phyloP scores from a whole-genome alignment of 805 yeast genomes.

The Millerago galiae region DNA sequence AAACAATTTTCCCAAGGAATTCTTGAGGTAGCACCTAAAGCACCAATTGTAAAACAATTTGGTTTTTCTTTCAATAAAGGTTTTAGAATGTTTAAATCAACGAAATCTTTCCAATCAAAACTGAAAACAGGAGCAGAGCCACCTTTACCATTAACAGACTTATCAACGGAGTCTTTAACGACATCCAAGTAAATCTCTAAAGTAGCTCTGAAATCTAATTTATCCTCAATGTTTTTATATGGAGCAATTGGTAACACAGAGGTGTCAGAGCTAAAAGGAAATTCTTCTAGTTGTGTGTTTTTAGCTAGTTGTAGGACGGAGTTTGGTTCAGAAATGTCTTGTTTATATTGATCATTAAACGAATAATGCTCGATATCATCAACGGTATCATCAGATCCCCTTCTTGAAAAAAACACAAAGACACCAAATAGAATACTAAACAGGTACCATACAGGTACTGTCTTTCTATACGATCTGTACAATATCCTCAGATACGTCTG shows the following conservation, averaged over 20 bases:
- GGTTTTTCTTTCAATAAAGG: slow-evolving; percentile 34
- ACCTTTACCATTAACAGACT: slow-evolving; percentile 19
- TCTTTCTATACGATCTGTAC: slow-evolving; percentile 7
- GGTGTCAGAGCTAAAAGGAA: slow-evolving; percentile 27
- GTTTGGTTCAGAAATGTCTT: slow-evolving; percentile 16
- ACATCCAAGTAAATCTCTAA: slow-evolving; percentile 28
- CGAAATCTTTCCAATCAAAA: slow-evolving; percentile 55
- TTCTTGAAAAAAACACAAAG: slow-evolving; percentile 15
- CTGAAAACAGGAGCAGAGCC: slow-evolving; percentile 28
- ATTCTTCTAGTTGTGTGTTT: slow-evolving; percentile 19
- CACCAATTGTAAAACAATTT: slow-evolving; percentile 39
- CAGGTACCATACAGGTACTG: slow-evolving; percentile 18
- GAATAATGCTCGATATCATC: slow-evolving; percentile 12
- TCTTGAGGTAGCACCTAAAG: slow-evolving; percentile 33
- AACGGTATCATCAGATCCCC: neutral
- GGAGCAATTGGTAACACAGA: slow-evolving; percentile 34
- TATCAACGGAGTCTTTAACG: slow-evolving; percentile 25
- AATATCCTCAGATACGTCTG: slow-evolving; percentile 1
- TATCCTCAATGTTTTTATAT: slow-evolving; percentile 28
- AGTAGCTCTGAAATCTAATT: slow-evolving; percentile 31
- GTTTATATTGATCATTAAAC: slow-evolving; percentile 15
- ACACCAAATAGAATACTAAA: slow-evolving; percentile 15
- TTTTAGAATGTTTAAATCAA: slow-evolving; percentile 37
- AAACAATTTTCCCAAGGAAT: slow-evolving; percentile 37
- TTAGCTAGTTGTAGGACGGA: slow-evolving; percentile 13